phyloP scores from a whole-genome alignment of 2,329 filamentous ascomycete species.

The Monosporascus sp. region DNA sequence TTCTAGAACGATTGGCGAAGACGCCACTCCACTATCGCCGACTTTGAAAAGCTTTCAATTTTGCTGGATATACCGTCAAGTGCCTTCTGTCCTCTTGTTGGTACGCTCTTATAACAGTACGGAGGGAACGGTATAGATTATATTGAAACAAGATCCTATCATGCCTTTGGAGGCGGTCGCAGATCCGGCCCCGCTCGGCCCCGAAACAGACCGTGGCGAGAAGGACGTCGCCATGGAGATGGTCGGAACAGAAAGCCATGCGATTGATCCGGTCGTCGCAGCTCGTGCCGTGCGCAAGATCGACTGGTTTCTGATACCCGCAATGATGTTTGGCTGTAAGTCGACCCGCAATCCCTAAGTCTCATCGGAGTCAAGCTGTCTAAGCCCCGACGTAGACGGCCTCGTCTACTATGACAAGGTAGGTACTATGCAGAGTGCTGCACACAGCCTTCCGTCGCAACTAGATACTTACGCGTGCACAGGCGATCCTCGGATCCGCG shows the following conservation, averaged over 20 bases:
- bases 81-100: too few species aligned
- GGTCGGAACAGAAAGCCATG: slow-evolving; percentile 50
- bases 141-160: too few species aligned
- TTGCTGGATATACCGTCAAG: too few species aligned
- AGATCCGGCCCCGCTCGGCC: neutral
- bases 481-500: slow-evolving; percentile 37
- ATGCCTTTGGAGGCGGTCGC: neutral
- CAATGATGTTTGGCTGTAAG: slow-evolving; percentile 52
- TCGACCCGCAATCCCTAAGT: neutral
- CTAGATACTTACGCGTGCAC: neutral
- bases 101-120: too few species aligned
- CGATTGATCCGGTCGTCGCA: slow-evolving; percentile 49
- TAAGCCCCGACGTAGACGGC: slow-evolving; percentile 38
- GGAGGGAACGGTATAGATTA: too few species aligned
- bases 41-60: too few species aligned
- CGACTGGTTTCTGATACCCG: slow-evolving; percentile 60
- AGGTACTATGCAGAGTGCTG: slow-evolving; percentile 1
- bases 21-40: too few species aligned
- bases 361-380: too few species aligned
- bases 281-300: slow-evolving; percentile 59
- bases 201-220: slow-evolving; percentile 17
- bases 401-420: slow-evolving; percentile 67
- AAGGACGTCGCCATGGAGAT: slow-evolving; percentile 54
- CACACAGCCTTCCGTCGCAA: neutral
- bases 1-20: too few species aligned